Conservation (phyloP, 225 moss, liverwort and hornwort genomes). For the Lunularia cruciata region DNA sequence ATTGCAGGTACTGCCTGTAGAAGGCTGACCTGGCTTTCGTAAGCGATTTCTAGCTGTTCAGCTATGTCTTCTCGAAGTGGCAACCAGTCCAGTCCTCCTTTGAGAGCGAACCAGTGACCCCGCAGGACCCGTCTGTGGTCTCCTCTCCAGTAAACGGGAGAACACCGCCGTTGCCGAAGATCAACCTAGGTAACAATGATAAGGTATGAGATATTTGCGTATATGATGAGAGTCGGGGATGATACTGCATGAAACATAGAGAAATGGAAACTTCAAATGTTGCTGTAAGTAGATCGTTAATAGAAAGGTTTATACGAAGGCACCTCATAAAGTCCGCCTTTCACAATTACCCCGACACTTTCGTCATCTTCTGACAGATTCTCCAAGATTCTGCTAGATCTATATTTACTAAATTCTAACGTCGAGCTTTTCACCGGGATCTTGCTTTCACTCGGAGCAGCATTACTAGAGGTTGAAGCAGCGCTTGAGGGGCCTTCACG, state of each 20-base stretch:
- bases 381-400: slow-evolving; percentile 30
- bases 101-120: slow-evolving; percentile 97
- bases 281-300: background rate
- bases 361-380: slow-evolving; percentile 65
- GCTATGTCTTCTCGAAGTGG: slow-evolving; percentile 93
- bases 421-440: background rate
- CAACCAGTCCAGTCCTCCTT: slow-evolving; percentile 98
- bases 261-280: background rate
- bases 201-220: background rate
- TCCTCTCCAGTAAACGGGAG: slow-evolving; percentile 98
- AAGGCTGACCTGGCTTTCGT: slow-evolving; percentile 77
- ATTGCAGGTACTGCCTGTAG: no score
- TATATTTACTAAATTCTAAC: slow-evolving; percentile 18
- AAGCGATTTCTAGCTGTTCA: slow-evolving; percentile 96
- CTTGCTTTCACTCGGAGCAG: slow-evolving; percentile 27
- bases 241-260: background rate
- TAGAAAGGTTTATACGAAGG: background rate
- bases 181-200: slow-evolving; percentile 55
- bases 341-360: slow-evolving; percentile 92
- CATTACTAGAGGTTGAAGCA: slow-evolving; percentile 31
- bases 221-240: background rate
- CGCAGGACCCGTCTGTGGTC: slow-evolving; percentile 92
- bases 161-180: slow-evolving; percentile 80
- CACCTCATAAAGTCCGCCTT: slow-evolving; percentile 96
- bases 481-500: slow-evolving; percentile 79